Percentiles rank a stretch among this genome's conserved stretches.
These are phyloP conservation scores for Sclerotinia spermophila DNA, from an alignment of 2,329 filamentous ascomycete species.

Conservation along the genomic window DNA sequence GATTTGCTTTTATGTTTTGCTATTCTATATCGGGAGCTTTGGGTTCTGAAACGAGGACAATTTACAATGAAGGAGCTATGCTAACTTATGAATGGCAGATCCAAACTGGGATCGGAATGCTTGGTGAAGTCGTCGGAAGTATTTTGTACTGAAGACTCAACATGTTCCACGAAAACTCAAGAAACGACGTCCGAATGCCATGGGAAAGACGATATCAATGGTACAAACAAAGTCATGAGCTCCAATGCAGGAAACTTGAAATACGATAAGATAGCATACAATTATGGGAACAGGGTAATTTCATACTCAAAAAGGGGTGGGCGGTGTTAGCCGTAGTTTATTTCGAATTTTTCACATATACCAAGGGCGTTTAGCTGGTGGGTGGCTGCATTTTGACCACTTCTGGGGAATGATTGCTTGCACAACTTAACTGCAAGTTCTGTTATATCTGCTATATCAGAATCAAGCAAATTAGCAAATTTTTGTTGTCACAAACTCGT, in stretches of 20 bases:
- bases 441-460: not conserved
- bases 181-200: conserved; percentile 39
- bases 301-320: not conserved
- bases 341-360: conserved; percentile 12
- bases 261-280: conserved; percentile 5
- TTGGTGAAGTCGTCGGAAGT: conserved; percentile 55
- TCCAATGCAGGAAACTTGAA: not conserved
- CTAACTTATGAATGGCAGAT: conserved; percentile 46
- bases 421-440: not conserved
- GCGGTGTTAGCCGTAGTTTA: not conserved
- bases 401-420: not conserved
- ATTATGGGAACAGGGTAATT: not conserved
- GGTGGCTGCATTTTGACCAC: not conserved
- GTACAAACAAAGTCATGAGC: conserved; percentile 4
- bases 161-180: conserved; percentile 42
- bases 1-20: not conserved
- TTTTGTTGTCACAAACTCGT: not conserved
- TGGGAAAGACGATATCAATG: conserved; percentile 14
- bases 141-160: conserved; percentile 28
- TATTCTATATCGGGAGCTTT: conserved; percentile 1
- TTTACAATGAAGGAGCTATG: not conserved
- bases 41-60: not conserved
- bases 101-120: conserved; percentile 89
- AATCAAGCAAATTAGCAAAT: not conserved
- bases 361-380: conserved; percentile 15